A percentile compares a stretch with the other conserved stretches of the same genome.
phyloP scores from a whole-genome alignment of 225 moss, liverwort and hornwort genomes.

The Straminergon stramineum region DNA sequence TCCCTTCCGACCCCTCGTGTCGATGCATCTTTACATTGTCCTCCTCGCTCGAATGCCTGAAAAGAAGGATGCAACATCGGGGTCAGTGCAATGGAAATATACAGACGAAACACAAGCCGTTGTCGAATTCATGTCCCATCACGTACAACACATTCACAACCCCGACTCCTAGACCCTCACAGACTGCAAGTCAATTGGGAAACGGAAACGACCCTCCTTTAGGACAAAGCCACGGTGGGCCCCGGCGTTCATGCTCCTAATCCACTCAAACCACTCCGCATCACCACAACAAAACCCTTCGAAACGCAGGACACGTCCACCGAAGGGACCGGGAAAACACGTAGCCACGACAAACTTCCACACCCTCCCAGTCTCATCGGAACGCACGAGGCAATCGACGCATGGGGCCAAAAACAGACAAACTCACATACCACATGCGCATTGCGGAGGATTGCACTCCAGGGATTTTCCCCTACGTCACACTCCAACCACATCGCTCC shows the following conservation, averaged over 20 bases:
- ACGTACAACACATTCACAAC: neutral
- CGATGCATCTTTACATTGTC: conserved; percentile 52
- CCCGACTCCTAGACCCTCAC: neutral
- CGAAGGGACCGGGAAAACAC: neutral
- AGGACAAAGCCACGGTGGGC: neutral
- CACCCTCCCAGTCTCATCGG: neutral
- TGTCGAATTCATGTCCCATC: neutral
- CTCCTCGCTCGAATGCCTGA: conserved; percentile 71
- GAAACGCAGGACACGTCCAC: neutral
- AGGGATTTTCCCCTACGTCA: neutral
- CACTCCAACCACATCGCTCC: neutral
- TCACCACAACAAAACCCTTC: neutral
- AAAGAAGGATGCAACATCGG: neutral
- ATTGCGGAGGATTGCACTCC: neutral
- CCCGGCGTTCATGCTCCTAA: neutral
- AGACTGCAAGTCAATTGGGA: neutral
- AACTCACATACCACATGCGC: neutral
- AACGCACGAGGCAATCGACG: neutral
- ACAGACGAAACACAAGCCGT: neutral
- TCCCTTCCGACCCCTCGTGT: conserved; percentile 59
- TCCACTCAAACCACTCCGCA: neutral
- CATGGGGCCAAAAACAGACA: accelerated
- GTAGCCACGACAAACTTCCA: neutral
- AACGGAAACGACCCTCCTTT: neutral
- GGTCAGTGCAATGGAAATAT: neutral